Conservation (phyloP, 73 alveolate genomes). For the Tetrahymena thermophila region DNA sequence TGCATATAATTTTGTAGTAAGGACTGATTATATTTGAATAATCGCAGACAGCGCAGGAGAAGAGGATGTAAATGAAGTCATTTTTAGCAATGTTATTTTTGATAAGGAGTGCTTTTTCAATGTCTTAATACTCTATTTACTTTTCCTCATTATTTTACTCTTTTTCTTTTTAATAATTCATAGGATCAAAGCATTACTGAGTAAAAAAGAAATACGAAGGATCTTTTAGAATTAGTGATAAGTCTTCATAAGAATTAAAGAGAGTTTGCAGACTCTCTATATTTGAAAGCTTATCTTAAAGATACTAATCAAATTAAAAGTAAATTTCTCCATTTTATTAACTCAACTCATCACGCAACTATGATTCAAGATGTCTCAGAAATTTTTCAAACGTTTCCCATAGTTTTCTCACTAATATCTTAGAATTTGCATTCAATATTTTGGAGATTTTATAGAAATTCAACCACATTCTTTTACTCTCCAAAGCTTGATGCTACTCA, state of each 20-base stretch:
- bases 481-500: neutral
- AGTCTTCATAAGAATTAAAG: neutral
- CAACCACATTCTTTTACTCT: neutral
- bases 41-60: neutral
- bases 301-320: too few species aligned
- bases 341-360: neutral
- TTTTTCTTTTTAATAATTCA: neutral
- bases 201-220: neutral
- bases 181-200: neutral
- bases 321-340: neutral
- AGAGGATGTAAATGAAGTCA: neutral
- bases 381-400: neutral
- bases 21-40: neutral
- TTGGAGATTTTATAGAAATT: neutral
- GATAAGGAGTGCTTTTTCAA: neutral
- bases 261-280: neutral
- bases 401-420: neutral
- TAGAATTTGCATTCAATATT: neutral
- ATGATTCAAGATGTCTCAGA: neutral
- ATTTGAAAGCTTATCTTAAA: neutral
- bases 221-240: neutral
- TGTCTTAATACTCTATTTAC: neutral
- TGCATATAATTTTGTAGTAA: neutral
- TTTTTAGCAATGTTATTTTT: neutral
- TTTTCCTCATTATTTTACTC: neutral